These are phyloP conservation scores for Nakaseomyces glabratus DNA, from an alignment of 1,139 yeast genomes.

Conservation along the genomic window DNA sequence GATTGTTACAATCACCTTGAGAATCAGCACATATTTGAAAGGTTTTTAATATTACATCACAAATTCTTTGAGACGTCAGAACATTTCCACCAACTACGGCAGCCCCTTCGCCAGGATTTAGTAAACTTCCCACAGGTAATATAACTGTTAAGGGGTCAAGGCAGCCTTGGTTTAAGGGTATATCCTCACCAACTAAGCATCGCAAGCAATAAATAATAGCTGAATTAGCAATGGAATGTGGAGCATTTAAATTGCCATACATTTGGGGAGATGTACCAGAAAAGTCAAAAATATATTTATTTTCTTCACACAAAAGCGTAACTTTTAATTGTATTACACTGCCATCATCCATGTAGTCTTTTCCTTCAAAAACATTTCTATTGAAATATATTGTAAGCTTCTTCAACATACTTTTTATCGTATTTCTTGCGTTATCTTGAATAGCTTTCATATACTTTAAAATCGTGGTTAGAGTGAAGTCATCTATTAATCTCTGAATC, in stretches of 20 bases:
- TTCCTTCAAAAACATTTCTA: constrained; percentile 27
- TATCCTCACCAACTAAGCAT: constrained; percentile 64
- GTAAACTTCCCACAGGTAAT: constrained; percentile 61
- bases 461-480: constrained; percentile 34
- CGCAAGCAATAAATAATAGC: constrained; percentile 73
- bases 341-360: constrained; percentile 43
- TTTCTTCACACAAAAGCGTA: constrained; percentile 34
- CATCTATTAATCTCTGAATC: constrained; percentile 33
- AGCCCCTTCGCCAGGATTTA: constrained; percentile 65
- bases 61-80: constrained; percentile 76
- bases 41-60: constrained; percentile 69
- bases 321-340: constrained; percentile 35
- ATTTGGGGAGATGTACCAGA: constrained; percentile 49
- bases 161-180: constrained; percentile 82
- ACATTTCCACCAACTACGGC: constrained; percentile 89
- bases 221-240: constrained; percentile 68
- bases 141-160: constrained; percentile 56
- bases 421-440: constrained; percentile 37
- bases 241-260: constrained; percentile 57
- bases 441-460: constrained; percentile 40
- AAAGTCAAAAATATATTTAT: constrained; percentile 38
- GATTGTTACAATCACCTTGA: constrained; percentile 67
- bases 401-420: constrained; percentile 34
- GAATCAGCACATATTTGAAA: constrained; percentile 72
- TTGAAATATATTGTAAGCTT: constrained; percentile 26